Conservation (phyloP, 352 stramenopile genomes). For the Phytophthora fragariae region DNA sequence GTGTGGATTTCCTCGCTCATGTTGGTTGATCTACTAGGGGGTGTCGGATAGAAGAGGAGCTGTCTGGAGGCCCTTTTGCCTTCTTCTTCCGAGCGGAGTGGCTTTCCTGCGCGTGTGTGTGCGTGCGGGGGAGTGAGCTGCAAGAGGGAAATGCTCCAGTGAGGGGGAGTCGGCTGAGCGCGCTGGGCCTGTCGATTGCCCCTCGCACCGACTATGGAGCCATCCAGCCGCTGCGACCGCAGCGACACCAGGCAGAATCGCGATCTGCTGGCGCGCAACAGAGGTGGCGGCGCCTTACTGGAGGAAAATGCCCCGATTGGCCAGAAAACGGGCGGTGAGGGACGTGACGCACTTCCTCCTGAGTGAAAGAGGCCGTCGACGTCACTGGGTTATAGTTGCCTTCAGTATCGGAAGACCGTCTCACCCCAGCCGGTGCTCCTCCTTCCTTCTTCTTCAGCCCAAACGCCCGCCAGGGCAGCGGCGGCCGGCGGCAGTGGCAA, state of each 20-base stretch:
- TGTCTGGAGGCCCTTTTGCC: slow-evolving; percentile 17
- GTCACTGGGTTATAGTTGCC: slow-evolving; percentile 22
- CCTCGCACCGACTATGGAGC: slow-evolving; percentile 28
- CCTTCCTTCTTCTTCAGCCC: slow-evolving; percentile 12
- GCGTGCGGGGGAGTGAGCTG: slow-evolving; percentile 27
- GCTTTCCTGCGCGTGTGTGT: too few species aligned
- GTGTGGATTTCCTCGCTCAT: slow-evolving; percentile 48
- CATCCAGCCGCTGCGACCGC: too few species aligned
- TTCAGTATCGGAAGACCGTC: slow-evolving; percentile 7
- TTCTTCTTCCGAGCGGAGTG: slow-evolving; percentile 11
- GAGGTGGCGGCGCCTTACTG: slow-evolving; percentile 18
- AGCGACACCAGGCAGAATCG: slow-evolving; percentile 16
- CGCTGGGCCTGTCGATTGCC: slow-evolving; percentile 41
- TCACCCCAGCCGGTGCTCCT: slow-evolving; percentile 1
- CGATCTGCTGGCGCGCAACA: slow-evolving; percentile 43
- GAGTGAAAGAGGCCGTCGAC: slow-evolving; percentile 23
- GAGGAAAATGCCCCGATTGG: neutral
- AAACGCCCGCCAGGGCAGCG: slow-evolving; percentile 5
- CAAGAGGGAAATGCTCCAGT: slow-evolving; percentile 45
- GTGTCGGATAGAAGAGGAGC: neutral
- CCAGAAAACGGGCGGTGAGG: slow-evolving; percentile 1
- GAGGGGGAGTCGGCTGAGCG: slow-evolving; percentile 8
- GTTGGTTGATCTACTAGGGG: slow-evolving; percentile 11
- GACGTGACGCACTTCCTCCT: slow-evolving; percentile 38
- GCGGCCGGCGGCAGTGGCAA: neutral